phyloP scores from a whole-genome alignment of 805 yeast genomes.

The Scheffersomyces spartinae region DNA sequence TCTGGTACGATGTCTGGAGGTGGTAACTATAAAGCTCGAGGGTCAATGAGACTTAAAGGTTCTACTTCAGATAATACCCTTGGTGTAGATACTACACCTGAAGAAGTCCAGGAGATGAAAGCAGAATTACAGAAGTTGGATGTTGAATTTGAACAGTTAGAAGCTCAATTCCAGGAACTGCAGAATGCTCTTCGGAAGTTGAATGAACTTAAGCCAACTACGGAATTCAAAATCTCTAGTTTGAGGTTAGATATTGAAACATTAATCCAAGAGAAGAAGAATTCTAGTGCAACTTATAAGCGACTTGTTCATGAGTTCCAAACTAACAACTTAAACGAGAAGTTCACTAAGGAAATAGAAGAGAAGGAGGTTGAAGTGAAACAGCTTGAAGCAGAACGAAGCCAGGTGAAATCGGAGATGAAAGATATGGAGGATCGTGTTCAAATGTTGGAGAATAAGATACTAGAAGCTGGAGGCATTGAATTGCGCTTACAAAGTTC shows the following conservation, averaged over 20 bases:
- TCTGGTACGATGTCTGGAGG: conserved; percentile 98
- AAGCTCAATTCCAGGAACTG: conserved; percentile 46
- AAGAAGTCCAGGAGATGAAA: conserved; percentile 44
- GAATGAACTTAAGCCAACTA: conserved; percentile 57
- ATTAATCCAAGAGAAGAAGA: conserved; percentile 39
- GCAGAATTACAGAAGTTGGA: conserved; percentile 44
- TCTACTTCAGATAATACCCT: conserved; percentile 14
- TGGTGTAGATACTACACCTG: conserved; percentile 38
- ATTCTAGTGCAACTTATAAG: conserved; percentile 31
- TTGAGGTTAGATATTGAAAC: conserved; percentile 54
- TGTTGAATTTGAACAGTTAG: conserved; percentile 35
- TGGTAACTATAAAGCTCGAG: conserved; percentile 58
- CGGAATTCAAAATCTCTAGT: conserved; percentile 51
- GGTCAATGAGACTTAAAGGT: conserved; percentile 59
- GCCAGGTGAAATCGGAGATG: conserved; percentile 40
- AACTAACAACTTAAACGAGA: conserved; percentile 12
- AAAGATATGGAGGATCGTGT: conserved; percentile 45
- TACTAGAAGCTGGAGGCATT: conserved; percentile 88
- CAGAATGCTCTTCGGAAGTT: conserved; percentile 43
- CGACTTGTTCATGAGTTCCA: conserved; percentile 26
- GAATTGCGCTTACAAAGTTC: conserved; percentile 68
- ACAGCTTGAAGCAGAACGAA: conserved; percentile 8
- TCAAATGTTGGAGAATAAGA: conserved; percentile 53
- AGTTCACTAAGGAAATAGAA: conserved; percentile 29
- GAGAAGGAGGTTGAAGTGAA: conserved; percentile 13